Evolutionary conservation across 2,329 filamentous ascomycete species (phyloP).

Genomic region (Esteya vermicola): DNA sequence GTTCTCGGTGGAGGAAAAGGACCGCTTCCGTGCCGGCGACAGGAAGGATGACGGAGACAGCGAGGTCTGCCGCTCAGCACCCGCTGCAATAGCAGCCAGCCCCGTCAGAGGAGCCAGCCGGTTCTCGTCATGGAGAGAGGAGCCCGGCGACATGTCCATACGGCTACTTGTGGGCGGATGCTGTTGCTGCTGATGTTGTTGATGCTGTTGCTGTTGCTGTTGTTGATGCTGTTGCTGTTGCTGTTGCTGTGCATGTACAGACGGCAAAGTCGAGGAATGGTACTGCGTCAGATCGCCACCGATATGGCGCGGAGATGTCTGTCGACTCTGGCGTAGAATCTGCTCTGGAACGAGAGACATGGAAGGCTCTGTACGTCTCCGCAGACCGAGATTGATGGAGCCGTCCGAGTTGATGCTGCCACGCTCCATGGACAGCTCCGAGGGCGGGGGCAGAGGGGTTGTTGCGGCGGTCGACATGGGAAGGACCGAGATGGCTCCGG

Average conservation of each 20-base stretch:
- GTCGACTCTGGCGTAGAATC: conserved; percentile 26
- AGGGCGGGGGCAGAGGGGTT: not conserved
- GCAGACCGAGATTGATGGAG: conserved; percentile 47
- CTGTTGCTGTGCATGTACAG: not conserved
- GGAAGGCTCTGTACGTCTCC: conserved; percentile 30
- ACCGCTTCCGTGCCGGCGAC: too few relatives aligned
- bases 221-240: conserved; percentile 12
- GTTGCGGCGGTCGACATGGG: not conserved
- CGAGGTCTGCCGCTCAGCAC: too few relatives aligned
- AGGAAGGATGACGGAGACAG: too few relatives aligned
- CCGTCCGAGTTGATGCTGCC: conserved; percentile 49
- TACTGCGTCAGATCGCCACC: conserved; percentile 35
- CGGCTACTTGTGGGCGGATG: too few relatives aligned
- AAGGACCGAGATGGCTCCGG: too few relatives aligned
- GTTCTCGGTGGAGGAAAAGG: too few relatives aligned
- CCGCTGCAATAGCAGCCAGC: too few relatives aligned
- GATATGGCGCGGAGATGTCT: conserved; percentile 23
- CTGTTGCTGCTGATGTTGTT: too few relatives aligned
- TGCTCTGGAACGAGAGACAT: conserved; percentile 33
- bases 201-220: too few relatives aligned
- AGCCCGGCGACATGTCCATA: too few relatives aligned
- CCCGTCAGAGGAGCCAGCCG: too few relatives aligned
- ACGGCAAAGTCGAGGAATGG: conserved; percentile 29
- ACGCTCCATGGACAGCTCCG: conserved; percentile 23
- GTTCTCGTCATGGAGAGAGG: too few relatives aligned